Evolutionary conservation across 2,329 filamentous ascomycete species (phyloP).

Genomic region (Didymella keratinophila): DNA sequence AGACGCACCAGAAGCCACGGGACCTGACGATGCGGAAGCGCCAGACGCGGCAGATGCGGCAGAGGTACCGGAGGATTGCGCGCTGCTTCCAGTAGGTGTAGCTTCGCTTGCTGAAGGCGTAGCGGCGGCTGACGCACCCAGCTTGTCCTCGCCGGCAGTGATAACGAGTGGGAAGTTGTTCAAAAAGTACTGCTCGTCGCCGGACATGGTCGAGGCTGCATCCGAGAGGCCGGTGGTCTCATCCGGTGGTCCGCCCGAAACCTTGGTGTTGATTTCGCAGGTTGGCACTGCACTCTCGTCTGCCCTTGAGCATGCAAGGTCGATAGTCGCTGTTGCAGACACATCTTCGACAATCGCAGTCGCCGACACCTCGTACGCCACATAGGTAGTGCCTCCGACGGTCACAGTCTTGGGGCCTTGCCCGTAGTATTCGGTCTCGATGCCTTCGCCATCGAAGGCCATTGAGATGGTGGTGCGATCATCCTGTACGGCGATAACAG

Average conservation of each 20-base stretch:
- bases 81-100: slow-evolving; percentile 25
- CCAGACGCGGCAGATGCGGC: neutral
- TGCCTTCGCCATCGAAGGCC: slow-evolving; percentile 12
- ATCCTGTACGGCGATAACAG: slow-evolving; percentile 31
- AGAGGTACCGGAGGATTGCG: slow-evolving; percentile 5
- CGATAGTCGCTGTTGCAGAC: slow-evolving; percentile 19
- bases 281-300: slow-evolving; percentile 23
- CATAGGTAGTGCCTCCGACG: slow-evolving; percentile 30
- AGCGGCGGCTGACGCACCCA: slow-evolving; percentile 33
- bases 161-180: slow-evolving; percentile 34
- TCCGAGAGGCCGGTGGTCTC: neutral
- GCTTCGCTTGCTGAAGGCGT: slow-evolving; percentile 26
- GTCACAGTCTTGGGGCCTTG: slow-evolving; percentile 22
- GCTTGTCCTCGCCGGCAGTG: slow-evolving; percentile 40
- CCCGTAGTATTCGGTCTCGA: slow-evolving; percentile 16
- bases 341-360: slow-evolving; percentile 14
- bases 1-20: neutral
- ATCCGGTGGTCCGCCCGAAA: slow-evolving; percentile 17
- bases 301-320: slow-evolving; percentile 21
- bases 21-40: neutral
- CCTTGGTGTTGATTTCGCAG: slow-evolving; percentile 24
- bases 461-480: slow-evolving; percentile 34
- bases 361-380: slow-evolving; percentile 21
- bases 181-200: slow-evolving; percentile 23
- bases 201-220: slow-evolving; percentile 7